A percentile compares a stretch with the other conserved stretches of the same genome.
Conservation (phyloP, 257 asterid species). For the Przewalskia tangutica region DNA sequence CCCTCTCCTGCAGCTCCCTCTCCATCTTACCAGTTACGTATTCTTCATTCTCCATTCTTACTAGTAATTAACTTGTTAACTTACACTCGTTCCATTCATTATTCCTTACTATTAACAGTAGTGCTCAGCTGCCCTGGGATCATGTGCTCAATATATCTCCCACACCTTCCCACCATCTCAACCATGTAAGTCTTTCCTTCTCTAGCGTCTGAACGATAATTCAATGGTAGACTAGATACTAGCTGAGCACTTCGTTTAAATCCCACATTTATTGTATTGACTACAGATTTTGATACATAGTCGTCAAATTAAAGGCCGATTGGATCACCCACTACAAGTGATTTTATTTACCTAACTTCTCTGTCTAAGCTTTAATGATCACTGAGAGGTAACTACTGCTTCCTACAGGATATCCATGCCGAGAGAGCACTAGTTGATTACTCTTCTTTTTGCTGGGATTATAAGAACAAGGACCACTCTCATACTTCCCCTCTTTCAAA, state of each 20-base stretch:
- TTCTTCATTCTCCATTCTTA: not conserved
- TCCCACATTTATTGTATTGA: not conserved
- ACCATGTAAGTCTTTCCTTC: conserved; percentile 33
- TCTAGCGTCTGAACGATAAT: no score
- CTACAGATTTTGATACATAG: not conserved
- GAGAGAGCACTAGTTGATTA: conserved; percentile 10
- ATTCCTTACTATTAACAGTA: not conserved
- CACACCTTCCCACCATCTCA: conserved; percentile 24
- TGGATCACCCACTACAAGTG: no score
- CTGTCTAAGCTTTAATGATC: not conserved
- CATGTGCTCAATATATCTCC: conserved; percentile 47
- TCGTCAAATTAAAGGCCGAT: no score
- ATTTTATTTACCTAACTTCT: not conserved
- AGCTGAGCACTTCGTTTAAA: no score
- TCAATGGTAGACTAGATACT: no score
- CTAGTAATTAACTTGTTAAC: not conserved
- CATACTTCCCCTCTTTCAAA: conserved; percentile 11
- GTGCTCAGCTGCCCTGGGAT: conserved; percentile 19
- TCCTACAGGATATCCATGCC: conserved; percentile 12
- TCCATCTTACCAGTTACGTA: not conserved
- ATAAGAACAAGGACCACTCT: conserved; percentile 6
- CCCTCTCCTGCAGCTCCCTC: conserved; percentile 3
- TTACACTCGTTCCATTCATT: not conserved
- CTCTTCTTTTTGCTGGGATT: conserved; percentile 14
- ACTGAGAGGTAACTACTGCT: not conserved